Base-by-base conservation (phyloP, 1,284 basidiomycete species). In the Limonomyces culmigenus region DNA sequence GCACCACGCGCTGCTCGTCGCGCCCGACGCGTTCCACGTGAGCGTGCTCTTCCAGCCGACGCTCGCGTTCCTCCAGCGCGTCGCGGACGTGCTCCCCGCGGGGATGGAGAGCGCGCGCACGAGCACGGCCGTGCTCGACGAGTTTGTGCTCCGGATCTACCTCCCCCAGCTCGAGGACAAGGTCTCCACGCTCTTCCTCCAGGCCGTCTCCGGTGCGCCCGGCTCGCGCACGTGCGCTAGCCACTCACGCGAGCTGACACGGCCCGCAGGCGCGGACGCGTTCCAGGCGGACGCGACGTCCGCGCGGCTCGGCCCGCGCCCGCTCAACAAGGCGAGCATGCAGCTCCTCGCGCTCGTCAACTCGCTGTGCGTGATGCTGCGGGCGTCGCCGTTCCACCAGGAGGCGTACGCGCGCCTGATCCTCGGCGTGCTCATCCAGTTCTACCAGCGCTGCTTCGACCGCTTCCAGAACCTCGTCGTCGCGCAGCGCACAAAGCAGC, bases 111-210 rank as follows among this genome's bases (percentile, higher is more conserved):
- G 73, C 25, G 72, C 73, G 16, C 63, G 69, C 38, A 70, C 76
- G 2, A 83, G 88, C 25, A 79, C 74, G 32, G 65, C 68, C 12
- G 72, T 92, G 21, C 53, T 99, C 40, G 89, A 97, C 42, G 89
- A 97, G 38, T 98, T 98, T 52, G 91, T 99, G 5, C 63, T 88
- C 37, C 83, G 81, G 42, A 79, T 91, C 1, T 98, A 96, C 58
- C 59, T 98, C 30, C 92, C 93, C 1, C 89, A 95, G 52, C 58
- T 98, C 41, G 92, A 97, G 54, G 92, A 97, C 47, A 93, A 91
- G 54, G 88, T 96, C 29, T 78, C 84, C 0, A 64, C 72, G 35
- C 61, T 93, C 20, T 96, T 96, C 58, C 86, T 88, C 50, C 70
- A 83, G 39, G 75, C 87, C 11, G 74, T 92, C 3, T 76, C 77